Conservation (phyloP, 345 rosid species). For the Eucalyptus lansdowneana region DNA sequence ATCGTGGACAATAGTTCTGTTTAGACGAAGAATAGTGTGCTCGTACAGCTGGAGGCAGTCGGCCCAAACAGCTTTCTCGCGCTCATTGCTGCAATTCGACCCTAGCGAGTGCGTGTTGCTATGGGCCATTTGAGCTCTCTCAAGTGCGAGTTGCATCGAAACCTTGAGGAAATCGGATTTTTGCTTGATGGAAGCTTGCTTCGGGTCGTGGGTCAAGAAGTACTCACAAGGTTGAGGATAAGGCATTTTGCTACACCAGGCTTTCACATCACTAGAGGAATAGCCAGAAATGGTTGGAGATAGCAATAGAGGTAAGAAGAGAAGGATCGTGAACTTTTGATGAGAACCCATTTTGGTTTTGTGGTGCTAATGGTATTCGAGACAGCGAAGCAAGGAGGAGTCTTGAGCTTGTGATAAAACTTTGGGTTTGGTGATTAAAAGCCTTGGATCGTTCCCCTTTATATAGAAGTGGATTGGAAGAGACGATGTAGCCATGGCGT, state of each 20-base stretch:
- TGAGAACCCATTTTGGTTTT: too few relatives aligned
- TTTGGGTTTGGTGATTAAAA: neutral
- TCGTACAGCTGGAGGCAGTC: conserved; percentile 47
- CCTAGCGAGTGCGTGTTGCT: conserved; percentile 32
- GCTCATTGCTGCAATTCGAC: conserved; percentile 21
- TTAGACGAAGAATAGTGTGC: conserved; percentile 35
- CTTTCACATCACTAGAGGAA: neutral
- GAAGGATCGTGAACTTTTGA: neutral
- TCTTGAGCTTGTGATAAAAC: neutral
- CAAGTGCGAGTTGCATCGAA: conserved; percentile 14
- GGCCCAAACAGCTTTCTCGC: conserved; percentile 5
- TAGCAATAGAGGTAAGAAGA: too few relatives aligned
- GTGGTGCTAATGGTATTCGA: too few relatives aligned
- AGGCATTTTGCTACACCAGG: neutral
- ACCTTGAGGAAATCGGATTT: conserved; percentile 16
- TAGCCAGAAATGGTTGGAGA: conserved; percentile 5
- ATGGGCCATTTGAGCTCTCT: conserved; percentile 39
- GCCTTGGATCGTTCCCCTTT: neutral
- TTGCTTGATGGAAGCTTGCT: neutral
- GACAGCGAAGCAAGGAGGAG: neutral
- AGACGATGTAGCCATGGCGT: neutral
- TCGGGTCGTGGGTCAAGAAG: conserved; percentile 2
- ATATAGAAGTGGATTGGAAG: neutral
- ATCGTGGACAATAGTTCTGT: conserved; percentile 34
- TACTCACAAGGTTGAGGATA: conserved; percentile 21